Evolutionary conservation across 768 basidiomycete species (phyloP).

Genomic region (Trametes coccinea): DNA sequence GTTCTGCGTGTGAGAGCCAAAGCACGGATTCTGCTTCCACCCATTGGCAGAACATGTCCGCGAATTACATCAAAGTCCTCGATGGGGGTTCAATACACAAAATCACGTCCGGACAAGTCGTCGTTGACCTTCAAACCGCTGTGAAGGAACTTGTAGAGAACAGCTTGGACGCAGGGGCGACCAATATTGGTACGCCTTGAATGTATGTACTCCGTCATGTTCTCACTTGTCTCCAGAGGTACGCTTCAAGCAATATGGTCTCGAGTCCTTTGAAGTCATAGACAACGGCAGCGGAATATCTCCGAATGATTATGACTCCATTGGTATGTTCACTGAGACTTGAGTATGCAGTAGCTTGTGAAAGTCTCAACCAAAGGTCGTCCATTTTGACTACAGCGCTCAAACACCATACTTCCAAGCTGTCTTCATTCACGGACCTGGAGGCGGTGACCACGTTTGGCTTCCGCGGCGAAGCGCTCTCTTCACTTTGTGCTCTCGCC

Average conservation of each 20-base stretch:
- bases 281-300: constrained; percentile 93
- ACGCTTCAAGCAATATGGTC: constrained; percentile 84
- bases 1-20: too few relatives aligned
- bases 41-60: not conserved
- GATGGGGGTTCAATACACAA: constrained; percentile 78
- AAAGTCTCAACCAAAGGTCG: too few relatives aligned
- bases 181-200: constrained; percentile 65
- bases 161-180: constrained; percentile 90
- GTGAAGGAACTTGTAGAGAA: constrained; percentile 98
- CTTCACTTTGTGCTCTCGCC: constrained; percentile 85
- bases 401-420: constrained; percentile 94
- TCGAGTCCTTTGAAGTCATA: constrained; percentile 80
- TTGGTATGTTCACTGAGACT: constrained; percentile 55
- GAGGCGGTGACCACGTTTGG: constrained; percentile 79
- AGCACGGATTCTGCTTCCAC: too few relatives aligned
- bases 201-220: not conserved
- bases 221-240: constrained; percentile 57
- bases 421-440: constrained; percentile 74
- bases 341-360: too few relatives aligned
- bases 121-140: constrained; percentile 89
- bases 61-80: constrained; percentile 52
- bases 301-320: constrained; percentile 69
- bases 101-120: constrained; percentile 94
- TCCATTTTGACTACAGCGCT: constrained; percentile 49
- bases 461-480: constrained; percentile 94